phyloP scores from a whole-genome alignment of 1,139 yeast genomes.

The Insectozyma bohioensis region DNA sequence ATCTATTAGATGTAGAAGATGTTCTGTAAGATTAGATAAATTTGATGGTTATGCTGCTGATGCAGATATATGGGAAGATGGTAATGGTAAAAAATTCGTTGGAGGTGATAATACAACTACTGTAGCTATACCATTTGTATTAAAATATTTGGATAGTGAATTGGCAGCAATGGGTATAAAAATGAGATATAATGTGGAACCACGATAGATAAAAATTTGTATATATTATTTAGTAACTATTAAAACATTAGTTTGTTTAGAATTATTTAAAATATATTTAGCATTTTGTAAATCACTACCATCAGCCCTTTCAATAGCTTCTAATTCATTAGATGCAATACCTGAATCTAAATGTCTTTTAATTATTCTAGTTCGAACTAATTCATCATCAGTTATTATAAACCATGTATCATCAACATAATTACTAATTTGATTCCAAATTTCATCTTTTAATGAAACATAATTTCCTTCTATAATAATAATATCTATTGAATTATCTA shows the following conservation, averaged over 20 bases:
- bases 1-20: conserved; percentile 83
- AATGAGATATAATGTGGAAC: conserved; percentile 80
- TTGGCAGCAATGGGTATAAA: conserved; percentile 97
- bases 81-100: conserved; percentile 83
- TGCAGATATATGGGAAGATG: conserved; percentile 95
- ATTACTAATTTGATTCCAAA: conserved; percentile 48
- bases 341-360: conserved; percentile 73
- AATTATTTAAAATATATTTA: conserved; percentile 45
- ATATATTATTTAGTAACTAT: conserved; percentile 13
- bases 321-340: conserved; percentile 51
- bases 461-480: conserved; percentile 69
- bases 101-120: conserved; percentile 94
- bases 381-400: conserved; percentile 41
- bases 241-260: conserved; percentile 24
- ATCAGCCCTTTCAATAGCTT: conserved; percentile 63
- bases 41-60: conserved; percentile 57
- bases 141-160: conserved; percentile 93
- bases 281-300: conserved; percentile 75
- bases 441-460: conserved; percentile 46
- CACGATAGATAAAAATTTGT: conserved; percentile 35
- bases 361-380: conserved; percentile 61
- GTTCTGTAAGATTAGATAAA: conserved; percentile 65
- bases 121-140: conserved; percentile 94
- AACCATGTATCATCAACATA: conserved; percentile 47
- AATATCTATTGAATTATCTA: conserved; percentile 45